phyloP scores from a whole-genome alignment of 495 filamentous ascomycete species.

The Podospora pseudopauciseta region DNA sequence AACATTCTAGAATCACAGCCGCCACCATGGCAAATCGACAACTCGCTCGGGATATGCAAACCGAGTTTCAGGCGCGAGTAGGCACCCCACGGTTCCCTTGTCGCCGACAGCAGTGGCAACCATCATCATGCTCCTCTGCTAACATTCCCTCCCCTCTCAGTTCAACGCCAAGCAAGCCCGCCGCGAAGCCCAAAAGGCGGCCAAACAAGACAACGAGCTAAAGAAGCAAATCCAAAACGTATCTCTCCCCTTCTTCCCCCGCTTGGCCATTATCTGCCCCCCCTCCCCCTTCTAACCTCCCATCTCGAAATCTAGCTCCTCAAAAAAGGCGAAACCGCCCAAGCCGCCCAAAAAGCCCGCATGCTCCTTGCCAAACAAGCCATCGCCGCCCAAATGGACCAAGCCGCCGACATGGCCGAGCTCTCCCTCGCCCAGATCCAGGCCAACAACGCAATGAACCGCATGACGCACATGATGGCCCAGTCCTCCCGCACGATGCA shows the following conservation, averaged over 20 bases:
- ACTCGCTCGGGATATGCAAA: constrained; percentile 49
- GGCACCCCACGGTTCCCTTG: constrained; percentile 15
- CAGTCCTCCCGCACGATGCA: constrained; percentile 48
- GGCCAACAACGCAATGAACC: constrained; percentile 54
- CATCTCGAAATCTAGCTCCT: constrained; percentile 49
- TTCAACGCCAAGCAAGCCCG: constrained; percentile 84
- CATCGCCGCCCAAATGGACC: constrained; percentile 52
- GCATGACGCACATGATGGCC: constrained; percentile 52
- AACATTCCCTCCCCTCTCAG: constrained; percentile 36
- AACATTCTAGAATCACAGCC: not conserved
- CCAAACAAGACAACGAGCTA: constrained; percentile 75
- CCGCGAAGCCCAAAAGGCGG: constrained; percentile 73
- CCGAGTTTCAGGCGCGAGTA: constrained; percentile 52
- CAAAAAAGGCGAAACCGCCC: constrained; percentile 67
- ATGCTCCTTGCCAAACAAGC: constrained; percentile 52
- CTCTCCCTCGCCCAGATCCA: constrained; percentile 51
- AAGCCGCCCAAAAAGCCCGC: constrained; percentile 78
- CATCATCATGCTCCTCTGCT: not conserved
- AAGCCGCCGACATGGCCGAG: constrained; percentile 53
- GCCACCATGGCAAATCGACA: constrained; percentile 49
- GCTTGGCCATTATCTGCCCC: constrained; percentile 3
- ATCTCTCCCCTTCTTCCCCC: constrained; percentile 17
- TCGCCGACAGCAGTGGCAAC: not conserved
- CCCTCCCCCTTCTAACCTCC: not conserved
- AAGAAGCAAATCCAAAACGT: constrained; percentile 83